Conservation (phyloP, 1,284 basidiomycete genomes). For the Ustilago loliicola region DNA sequence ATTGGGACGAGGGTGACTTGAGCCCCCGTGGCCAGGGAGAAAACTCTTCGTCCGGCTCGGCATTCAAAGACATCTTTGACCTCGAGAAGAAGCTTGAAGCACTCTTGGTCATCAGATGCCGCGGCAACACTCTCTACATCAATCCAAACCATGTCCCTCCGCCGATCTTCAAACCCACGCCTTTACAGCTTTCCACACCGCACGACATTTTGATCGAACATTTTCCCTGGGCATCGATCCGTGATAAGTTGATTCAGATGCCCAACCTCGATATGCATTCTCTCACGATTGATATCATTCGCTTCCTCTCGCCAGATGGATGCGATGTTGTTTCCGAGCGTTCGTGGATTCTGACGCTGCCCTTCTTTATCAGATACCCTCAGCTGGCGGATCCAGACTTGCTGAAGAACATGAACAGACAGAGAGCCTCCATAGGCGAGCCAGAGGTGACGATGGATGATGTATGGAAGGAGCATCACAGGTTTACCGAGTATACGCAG, state of each 20-base stretch:
- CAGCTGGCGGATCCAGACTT: conserved; percentile 33
- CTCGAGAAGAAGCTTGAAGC: conserved; percentile 33
- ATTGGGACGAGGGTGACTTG: conserved; percentile 48
- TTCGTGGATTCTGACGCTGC: conserved; percentile 47
- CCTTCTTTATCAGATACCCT: conserved; percentile 55
- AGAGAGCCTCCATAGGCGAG: conserved; percentile 21
- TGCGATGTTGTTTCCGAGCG: conserved; percentile 41
- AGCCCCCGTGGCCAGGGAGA: neutral
- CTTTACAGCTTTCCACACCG: conserved; percentile 49
- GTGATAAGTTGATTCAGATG: conserved; percentile 55
- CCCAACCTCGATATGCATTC: conserved; percentile 37
- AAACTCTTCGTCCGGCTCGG: neutral
- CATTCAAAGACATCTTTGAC: conserved; percentile 12
- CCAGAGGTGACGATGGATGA: conserved; percentile 36
- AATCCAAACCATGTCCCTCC: conserved; percentile 56
- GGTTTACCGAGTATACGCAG: conserved; percentile 25
- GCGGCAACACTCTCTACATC: conserved; percentile 41
- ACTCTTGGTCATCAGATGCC: conserved; percentile 39
- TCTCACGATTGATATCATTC: conserved; percentile 33
- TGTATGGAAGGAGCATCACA: conserved; percentile 44
- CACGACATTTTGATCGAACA: conserved; percentile 54
- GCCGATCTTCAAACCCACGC: conserved; percentile 44
- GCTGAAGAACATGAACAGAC: conserved; percentile 40
- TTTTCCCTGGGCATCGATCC: conserved; percentile 42
- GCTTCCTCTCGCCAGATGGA: conserved; percentile 22